These are phyloP conservation scores for Silene uniflora DNA, from an alignment of 148 eudicot genomes.

Conservation along the genomic window DNA sequence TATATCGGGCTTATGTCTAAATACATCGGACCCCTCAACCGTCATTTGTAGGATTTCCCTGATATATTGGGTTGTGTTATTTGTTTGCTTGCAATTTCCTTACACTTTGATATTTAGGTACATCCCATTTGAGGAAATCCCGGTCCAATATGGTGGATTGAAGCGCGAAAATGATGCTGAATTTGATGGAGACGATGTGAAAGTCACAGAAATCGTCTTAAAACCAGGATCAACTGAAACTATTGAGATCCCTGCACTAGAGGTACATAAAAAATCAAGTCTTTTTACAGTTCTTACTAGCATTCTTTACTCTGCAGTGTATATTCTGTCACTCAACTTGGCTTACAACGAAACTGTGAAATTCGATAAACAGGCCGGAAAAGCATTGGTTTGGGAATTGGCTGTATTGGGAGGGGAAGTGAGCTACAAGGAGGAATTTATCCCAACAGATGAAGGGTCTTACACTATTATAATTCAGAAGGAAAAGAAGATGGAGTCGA, in stretches of 20 bases:
- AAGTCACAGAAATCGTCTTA: constrained; percentile 34
- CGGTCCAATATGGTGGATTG: constrained; percentile 53
- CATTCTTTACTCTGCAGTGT: too few species aligned
- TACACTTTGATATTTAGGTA: constrained; percentile 32
- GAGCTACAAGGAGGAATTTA: constrained; percentile 62
- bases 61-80: background rate
- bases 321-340: too few species aligned
- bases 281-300: background rate
- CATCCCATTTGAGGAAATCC: constrained; percentile 49
- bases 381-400: constrained; percentile 48
- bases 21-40: background rate
- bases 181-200: constrained; percentile 33
- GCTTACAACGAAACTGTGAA: background rate
- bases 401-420: constrained; percentile 58
- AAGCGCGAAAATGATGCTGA: constrained; percentile 47
- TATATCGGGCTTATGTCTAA: too few species aligned
- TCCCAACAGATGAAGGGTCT: constrained; percentile 50
- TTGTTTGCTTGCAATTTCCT: background rate
- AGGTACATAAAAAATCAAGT: constrained; percentile 27
- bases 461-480: constrained; percentile 54
- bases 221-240: constrained; percentile 46
- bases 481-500: constrained; percentile 34
- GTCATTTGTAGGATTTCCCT: too few species aligned
- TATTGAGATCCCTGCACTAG: constrained; percentile 44
- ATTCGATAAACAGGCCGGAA: constrained; percentile 34